These are phyloP conservation scores for Asterophora parasitica DNA, from an alignment of 768 basidiomycete species.

Conservation along the genomic window DNA sequence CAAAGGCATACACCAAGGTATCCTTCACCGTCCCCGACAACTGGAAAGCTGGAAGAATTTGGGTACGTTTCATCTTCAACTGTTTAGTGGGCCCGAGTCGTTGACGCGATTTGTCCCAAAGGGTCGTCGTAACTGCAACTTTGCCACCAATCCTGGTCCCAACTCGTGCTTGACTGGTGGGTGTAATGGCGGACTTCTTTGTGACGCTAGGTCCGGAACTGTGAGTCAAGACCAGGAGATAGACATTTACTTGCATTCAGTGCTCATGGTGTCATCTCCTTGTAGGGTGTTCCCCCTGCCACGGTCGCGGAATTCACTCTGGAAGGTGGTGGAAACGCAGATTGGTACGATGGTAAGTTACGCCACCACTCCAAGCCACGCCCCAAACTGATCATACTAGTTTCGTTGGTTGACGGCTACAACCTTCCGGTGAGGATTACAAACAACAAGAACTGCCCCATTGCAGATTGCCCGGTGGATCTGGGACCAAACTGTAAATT, in stretches of 20 bases:
- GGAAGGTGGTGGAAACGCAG: slow-evolving; percentile 33
- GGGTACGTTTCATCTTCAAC: slow-evolving; percentile 5
- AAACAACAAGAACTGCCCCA: slow-evolving; percentile 42
- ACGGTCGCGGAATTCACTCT: slow-evolving; percentile 69
- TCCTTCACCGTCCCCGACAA: slow-evolving; percentile 10
- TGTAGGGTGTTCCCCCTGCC: slow-evolving; percentile 60
- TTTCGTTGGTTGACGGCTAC: slow-evolving; percentile 56
- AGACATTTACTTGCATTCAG: too few species aligned
- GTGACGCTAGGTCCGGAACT: slow-evolving; percentile 48
- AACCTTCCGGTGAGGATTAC: slow-evolving; percentile 52
- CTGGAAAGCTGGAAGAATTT: slow-evolving; percentile 14
- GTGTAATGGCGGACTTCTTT: slow-evolving; percentile 64
- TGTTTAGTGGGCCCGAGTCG: too few species aligned
- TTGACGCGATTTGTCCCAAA: slow-evolving; percentile 16
- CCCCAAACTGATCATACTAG: slow-evolving; percentile 23
- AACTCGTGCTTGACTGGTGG: slow-evolving; percentile 62
- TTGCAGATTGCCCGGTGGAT: slow-evolving; percentile 49
- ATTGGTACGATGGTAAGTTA: slow-evolving; percentile 56
- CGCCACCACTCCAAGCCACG: neutral
- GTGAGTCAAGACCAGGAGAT: slow-evolving; percentile 23
- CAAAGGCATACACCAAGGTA: slow-evolving; percentile 7
- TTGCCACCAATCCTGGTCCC: slow-evolving; percentile 46
- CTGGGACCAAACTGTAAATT: slow-evolving; percentile 50
- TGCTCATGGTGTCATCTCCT: too few species aligned
- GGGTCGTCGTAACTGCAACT: slow-evolving; percentile 64